Conservation (phyloP, 306 rosid species). For the Lotus japonicus region DNA sequence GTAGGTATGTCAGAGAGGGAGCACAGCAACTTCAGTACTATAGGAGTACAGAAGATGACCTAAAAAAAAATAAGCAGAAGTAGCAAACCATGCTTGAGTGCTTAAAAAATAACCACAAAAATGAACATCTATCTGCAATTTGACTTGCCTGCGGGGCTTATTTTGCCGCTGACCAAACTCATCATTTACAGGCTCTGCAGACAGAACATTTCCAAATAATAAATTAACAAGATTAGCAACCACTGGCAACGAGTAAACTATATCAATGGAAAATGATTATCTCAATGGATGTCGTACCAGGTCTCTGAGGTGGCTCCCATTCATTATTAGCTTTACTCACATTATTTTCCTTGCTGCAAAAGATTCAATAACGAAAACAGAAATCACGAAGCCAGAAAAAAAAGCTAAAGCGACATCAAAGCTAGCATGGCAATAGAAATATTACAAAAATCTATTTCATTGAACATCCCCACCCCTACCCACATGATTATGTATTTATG, state of each 20-base stretch:
- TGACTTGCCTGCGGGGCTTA: constrained; percentile 81
- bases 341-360: constrained; percentile 61
- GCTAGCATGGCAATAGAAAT: not conserved
- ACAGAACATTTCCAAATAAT: not conserved
- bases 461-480: not conserved
- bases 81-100: not conserved
- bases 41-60: too few species aligned
- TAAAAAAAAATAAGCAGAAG: not conserved
- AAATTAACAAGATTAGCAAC: not conserved
- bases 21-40: too few species aligned
- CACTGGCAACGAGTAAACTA: not conserved
- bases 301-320: constrained; percentile 54
- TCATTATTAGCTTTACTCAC: constrained; percentile 46
- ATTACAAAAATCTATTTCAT: not conserved
- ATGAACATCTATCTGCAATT: not conserved
- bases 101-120: not conserved
- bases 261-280: not conserved
- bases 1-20: too few species aligned
- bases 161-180: constrained; percentile 84
- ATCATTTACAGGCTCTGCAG: constrained; percentile 58
- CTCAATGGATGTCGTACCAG: constrained; percentile 38
- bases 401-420: not conserved
- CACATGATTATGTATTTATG: not conserved
- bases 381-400: not conserved
- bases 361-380: constrained; percentile 14